Evolutionary conservation across 176 grass and related monocot species (phyloP), one percentile per base, ranked within the genome.

Genomic region (Aegilops sharonensis): DNA sequence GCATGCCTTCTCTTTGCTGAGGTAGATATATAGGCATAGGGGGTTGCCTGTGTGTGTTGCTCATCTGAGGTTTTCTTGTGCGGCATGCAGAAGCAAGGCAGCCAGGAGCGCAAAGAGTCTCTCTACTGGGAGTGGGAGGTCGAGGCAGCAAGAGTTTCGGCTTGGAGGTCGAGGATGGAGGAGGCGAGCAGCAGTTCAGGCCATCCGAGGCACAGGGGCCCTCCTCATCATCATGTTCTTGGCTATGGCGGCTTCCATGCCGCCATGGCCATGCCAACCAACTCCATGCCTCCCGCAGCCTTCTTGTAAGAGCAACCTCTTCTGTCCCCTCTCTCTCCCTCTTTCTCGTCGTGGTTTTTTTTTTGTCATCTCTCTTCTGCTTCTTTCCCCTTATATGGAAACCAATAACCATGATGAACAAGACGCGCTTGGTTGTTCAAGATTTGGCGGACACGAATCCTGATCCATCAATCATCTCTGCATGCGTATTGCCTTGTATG

Each of bases 241-340:
- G 85, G 64, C 37, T 78, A 85, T 82, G 82, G 85, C 82, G 78
- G 78, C 88, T 90, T 90, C 85, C 81, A 80, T 50, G 84, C 75
- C 43, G 72, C 66, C 43, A 66, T 88, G 63, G 66, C 78, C 88
- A 60, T 88, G 63, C 11, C 68, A 81, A 87, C 24, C 89, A 75
- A 63, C 89, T 75, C 85, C 54, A 69, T 74, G 74, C 67, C 84
- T 74, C 32, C 85, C 25, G 74, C 89, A 11, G 89, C 80, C 74
- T 89, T 91, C 84, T 89, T 91, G 92, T 91, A 82, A 86, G 83
- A 73, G 6, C 9, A 1, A 5, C 6, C 37, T 75, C 11, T 36
- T 17, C 68, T 6, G 11, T 69, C 8, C 32, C 31, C 35, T 54
- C 32, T 77, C 52, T 60, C 18, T 14, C 71, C 56, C 68, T 18